phyloP scores from a whole-genome alignment of 768 basidiomycete species.

The Lanmaoa rubissima region DNA sequence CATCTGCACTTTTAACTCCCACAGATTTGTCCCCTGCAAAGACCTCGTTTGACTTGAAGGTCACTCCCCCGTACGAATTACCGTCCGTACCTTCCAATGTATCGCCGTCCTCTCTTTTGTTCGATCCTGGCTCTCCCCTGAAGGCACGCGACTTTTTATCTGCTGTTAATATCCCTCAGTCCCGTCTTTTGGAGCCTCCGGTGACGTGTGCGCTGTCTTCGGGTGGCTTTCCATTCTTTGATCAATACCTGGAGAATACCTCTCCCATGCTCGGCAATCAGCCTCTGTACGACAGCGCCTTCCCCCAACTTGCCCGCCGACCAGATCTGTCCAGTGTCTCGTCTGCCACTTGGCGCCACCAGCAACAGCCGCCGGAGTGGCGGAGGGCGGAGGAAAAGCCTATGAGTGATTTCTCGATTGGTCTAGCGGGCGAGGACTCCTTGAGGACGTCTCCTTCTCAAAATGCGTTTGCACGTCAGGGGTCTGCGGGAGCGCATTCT shows the following conservation, averaged over 20 bases:
- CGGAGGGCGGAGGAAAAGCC: conserved; percentile 36
- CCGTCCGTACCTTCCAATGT: conserved; percentile 24
- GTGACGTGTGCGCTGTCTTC: conserved; percentile 20
- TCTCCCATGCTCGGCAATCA: conserved; percentile 38
- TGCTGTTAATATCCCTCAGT: conserved; percentile 22
- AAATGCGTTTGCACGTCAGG: conserved; percentile 26
- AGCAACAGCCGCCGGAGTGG: conserved; percentile 42
- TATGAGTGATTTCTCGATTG: conserved; percentile 22
- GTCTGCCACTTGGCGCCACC: conserved; percentile 25
- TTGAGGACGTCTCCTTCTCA: conserved; percentile 31
- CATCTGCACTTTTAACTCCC: conserved; percentile 70
- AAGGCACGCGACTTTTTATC: conserved; percentile 32
- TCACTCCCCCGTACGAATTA: conserved; percentile 52
- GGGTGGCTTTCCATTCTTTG: conserved; percentile 44
- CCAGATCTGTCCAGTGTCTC: conserved; percentile 14
- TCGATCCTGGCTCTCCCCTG: conserved; percentile 41
- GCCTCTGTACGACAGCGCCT: conserved; percentile 33
- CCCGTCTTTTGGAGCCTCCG: conserved; percentile 25
- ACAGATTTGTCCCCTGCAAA: conserved; percentile 69
- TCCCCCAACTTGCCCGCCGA: conserved; percentile 27
- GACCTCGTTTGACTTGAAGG: conserved; percentile 53
- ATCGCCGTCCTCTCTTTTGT: conserved; percentile 42
- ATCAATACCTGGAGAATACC: conserved; percentile 49
- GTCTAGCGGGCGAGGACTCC: conserved; percentile 28
- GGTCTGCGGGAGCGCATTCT: conserved; percentile 28